Base-by-base conservation (phyloP, 495 filamentous ascomycete species). In the Extremus antarcticus region DNA sequence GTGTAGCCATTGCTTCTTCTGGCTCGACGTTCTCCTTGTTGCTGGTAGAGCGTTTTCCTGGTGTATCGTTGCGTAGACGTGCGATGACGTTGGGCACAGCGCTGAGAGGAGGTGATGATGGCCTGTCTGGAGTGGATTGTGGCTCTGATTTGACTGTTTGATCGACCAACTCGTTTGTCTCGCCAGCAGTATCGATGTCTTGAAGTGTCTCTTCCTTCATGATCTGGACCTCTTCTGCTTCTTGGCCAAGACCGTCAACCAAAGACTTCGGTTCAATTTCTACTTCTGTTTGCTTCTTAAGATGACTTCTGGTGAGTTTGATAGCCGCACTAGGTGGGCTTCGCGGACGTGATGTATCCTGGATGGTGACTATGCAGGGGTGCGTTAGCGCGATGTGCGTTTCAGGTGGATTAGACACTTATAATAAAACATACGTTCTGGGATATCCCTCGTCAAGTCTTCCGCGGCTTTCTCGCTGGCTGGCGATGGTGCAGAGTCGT, bases 1-100 rank as follows among this genome's bases (percentile, higher is more conserved):
- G 25, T 16, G 40, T 20, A 7, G 25, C 21, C 11, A 32, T 23
- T 35, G 29, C 7, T 2, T 25, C 45, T 25, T 47, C 47, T 11
- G 59, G 59, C 41, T 62, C 50, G 24, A 62, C 47, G 48, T 62
- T 62, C 55, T 62, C 59, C 47, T 62, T 62, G 55, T 62, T 62
- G 59, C 59, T 62, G 8, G 59, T 58, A 7, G 59, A 58, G 32
- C 59, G 50, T 24, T 51, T 58, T 21, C 35, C 54, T 2, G 55
- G 50, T 41, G 55, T 62, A 21, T 57, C 54, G 17, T 45, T 58
- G 46, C 59, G 54, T 1, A 62, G 35, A 11, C 16, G 38, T 32
- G 25, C 23, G 22, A 62, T 52, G 19, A 48, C 46, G 13, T 54
- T 51, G 9, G 59, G 55, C 11, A 47, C 25, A 20, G 59, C 59